Percentiles rank a stretch among this genome's conserved stretches.
These are phyloP conservation scores for Candida odintsovae DNA, from an alignment of 805 yeast genomes.

Conservation along the genomic window DNA sequence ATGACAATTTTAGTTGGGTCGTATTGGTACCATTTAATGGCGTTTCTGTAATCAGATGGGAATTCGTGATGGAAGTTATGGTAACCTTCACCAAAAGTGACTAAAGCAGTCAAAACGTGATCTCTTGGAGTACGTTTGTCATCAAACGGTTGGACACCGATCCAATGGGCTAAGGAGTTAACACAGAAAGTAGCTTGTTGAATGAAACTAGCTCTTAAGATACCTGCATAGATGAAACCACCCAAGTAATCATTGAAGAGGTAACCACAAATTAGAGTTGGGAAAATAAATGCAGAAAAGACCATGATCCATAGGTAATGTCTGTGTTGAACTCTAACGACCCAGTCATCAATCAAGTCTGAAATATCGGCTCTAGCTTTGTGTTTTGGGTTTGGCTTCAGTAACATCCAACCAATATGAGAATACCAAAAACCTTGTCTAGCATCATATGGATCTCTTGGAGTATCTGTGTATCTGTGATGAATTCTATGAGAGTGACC, in stretches of 20 bases:
- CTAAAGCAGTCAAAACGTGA: conserved; percentile 72
- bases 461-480: conserved; percentile 81
- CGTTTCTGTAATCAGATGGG: conserved; percentile 86
- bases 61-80: conserved; percentile 90
- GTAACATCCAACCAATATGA: conserved; percentile 83
- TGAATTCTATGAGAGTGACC: conserved; percentile 80
- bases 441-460: conserved; percentile 83
- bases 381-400: conserved; percentile 74
- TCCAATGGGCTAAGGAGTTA: conserved; percentile 82
- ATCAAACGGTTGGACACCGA: conserved; percentile 81
- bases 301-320: conserved; percentile 64
- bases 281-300: conserved; percentile 54
- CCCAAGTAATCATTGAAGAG: conserved; percentile 59
- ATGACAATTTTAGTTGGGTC: conserved; percentile 74
- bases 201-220: conserved; percentile 60
- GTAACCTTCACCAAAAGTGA: conserved; percentile 86
- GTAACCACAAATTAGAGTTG: conserved; percentile 50
- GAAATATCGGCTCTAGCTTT: conserved; percentile 56
- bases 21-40: conserved; percentile 81
- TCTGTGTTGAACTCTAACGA: conserved; percentile 76
- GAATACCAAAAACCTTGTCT: conserved; percentile 79
- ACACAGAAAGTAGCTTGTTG: conserved; percentile 88
- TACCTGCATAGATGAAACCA: conserved; percentile 73
- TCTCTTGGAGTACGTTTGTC: conserved; percentile 86
- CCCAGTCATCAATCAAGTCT: conserved; percentile 73